These are phyloP conservation scores for Monilinia fructicola DNA, from an alignment of 2,329 filamentous ascomycete genomes.

Conservation along the genomic window DNA sequence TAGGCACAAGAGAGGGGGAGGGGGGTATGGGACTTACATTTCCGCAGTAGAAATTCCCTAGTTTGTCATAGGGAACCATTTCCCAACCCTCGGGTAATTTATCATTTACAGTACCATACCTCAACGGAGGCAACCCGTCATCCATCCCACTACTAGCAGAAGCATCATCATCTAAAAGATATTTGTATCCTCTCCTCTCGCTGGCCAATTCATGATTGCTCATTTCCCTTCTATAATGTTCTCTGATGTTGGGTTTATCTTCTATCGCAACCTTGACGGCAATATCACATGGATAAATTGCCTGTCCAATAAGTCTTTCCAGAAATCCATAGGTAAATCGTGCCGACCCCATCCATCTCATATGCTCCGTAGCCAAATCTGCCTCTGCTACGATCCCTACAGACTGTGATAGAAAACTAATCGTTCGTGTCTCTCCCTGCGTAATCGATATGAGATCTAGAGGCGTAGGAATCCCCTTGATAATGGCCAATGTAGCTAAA, in stretches of 20 bases:
- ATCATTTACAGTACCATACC: conserved; percentile 78
- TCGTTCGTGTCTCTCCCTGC: conserved; percentile 68
- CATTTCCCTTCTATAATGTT: conserved; percentile 62
- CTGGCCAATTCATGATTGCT: conserved; percentile 35
- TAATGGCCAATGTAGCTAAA: conserved; percentile 74
- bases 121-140: conserved; percentile 66
- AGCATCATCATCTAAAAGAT: conserved; percentile 40
- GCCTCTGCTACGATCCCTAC: conserved; percentile 87
- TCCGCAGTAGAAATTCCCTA: conserved; percentile 92
- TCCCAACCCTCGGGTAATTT: conserved; percentile 77
- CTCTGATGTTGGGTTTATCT: conserved; percentile 70
- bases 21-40: conserved; percentile 57
- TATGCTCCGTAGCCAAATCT: conserved; percentile 84
- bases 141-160: conserved; percentile 38
- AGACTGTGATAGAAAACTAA: conserved; percentile 90
- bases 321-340: conserved; percentile 85
- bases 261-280: conserved; percentile 80
- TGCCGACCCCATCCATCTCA: conserved; percentile 88
- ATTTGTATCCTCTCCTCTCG: conserved; percentile 37
- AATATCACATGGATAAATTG: conserved; percentile 84
- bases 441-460: conserved; percentile 87
- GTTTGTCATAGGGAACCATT: conserved; percentile 67
- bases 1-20: too few relatives aligned
- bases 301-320: conserved; percentile 72
- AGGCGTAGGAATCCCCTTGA: conserved; percentile 83